Conservation (phyloP, 106 monocot species). For the Cymbidium sinense region DNA sequence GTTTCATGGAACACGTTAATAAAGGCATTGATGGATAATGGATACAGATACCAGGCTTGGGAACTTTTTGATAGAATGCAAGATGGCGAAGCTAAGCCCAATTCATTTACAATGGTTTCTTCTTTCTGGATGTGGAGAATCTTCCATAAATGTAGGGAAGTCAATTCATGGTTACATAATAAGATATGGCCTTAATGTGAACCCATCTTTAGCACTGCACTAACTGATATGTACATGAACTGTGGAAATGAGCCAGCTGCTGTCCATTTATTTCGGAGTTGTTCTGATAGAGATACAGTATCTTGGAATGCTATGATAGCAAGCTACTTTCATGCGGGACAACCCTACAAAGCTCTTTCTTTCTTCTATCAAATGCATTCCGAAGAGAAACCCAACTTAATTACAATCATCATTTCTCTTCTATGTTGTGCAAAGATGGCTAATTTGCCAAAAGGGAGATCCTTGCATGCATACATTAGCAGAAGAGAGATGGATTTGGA, state of each 20-base stretch:
- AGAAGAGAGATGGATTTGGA: constrained; percentile 9
- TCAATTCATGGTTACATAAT: constrained; percentile 23
- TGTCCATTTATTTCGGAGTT: constrained; percentile 14
- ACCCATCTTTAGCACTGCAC: constrained; percentile 24
- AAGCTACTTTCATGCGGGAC: constrained; percentile 7
- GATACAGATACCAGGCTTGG: constrained; percentile 10
- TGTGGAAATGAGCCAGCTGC: constrained; percentile 18
- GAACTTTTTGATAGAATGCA: constrained; percentile 14
- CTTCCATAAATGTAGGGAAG: constrained; percentile 10
- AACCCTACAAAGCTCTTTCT: constrained; percentile 13
- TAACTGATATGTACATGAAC: constrained; percentile 26
- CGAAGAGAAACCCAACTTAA: constrained; percentile 11
- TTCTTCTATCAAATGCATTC: constrained; percentile 21
- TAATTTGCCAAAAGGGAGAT: constrained; percentile 14
- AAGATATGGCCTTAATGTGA: constrained; percentile 14
- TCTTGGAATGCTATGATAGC: constrained; percentile 36
- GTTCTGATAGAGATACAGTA: constrained; percentile 18
- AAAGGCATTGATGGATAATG: constrained; percentile 1
- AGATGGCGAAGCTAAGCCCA: constrained; percentile 11
- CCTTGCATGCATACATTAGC: constrained; percentile 21
- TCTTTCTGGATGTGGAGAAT: constrained; percentile 21
- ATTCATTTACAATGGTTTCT: constrained; percentile 29
- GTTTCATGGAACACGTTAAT: constrained; percentile 22
- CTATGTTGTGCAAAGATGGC: constrained; percentile 17
- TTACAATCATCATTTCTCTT: constrained; percentile 18